Base-by-base conservation (phyloP, 495 filamentous ascomycete species). In the Hypoxylon fragiforme region DNA sequence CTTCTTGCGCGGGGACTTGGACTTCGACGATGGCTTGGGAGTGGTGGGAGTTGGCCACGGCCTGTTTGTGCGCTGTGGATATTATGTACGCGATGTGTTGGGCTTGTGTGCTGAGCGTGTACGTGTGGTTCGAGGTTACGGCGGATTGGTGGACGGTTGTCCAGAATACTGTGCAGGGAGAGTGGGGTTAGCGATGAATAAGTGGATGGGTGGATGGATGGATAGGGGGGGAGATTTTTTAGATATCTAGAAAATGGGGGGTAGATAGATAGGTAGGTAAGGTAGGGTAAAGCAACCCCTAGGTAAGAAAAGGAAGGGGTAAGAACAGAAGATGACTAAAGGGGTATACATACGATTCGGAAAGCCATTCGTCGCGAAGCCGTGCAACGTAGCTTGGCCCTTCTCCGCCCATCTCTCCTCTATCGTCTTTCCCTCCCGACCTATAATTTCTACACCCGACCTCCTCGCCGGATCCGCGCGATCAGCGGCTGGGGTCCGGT, bases 41-140 rank as follows among this genome's bases (percentile, higher is more conserved):
- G 12, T 58, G 60, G 16, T 55, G 20, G 22, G 34, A 62, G 12
- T 58, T 62, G 16, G 54, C 24, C 2, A 45, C 67, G 2, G 62
- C 72, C 15, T 49, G 43, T 13, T 44, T 37, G 60, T 75, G 70
- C n/a, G 76, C 75, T 39, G 69, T 32, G 5, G 65, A 59, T n/a
- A 79, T 60, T 28, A 83, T 73, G 46, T 81, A 73, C 3, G 73
- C 74, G 1, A 77, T 55, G 20, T 82, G 72, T 8, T 50, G 58
- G 0, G 69, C 47, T 12, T 72, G 54, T 6, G 61, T 52, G 34
- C 80, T 77, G 1, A 82, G 54, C 15, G 63, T 64, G 46, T 71
- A 72, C 6, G 63, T 54, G 28, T 71, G 72, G 63, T 81, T 84
- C 1, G 65, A 65, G 34, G 55, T 68, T 26, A 63, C 47, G 19